Conservation (phyloP, 345 rosid species). For the Abelmoschus esculentus region DNA sequence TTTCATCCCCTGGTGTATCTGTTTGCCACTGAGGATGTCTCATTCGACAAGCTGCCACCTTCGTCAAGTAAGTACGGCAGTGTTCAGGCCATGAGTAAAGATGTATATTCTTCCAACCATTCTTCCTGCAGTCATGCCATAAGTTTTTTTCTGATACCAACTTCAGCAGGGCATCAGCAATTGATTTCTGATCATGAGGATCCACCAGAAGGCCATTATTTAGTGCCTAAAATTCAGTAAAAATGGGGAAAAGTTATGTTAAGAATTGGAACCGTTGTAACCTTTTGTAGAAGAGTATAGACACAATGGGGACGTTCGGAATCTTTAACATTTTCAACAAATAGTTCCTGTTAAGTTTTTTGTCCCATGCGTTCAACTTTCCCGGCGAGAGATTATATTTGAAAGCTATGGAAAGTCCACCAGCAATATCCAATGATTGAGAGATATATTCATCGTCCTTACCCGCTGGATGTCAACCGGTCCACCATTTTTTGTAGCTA, state of each 20-base stretch:
- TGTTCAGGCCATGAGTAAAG: conserved; percentile 98
- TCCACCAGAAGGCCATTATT: conserved; percentile 92
- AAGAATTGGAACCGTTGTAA: conserved; percentile 1
- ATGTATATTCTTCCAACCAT: conserved; percentile 95
- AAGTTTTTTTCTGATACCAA: conserved; percentile 85
- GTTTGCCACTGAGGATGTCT: conserved; percentile 96
- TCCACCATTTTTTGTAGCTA: conserved; percentile 95
- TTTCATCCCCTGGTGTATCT: conserved; percentile 66
- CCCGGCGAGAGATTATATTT: neutral
- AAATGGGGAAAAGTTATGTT: neutral
- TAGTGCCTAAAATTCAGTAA: conserved; percentile 45
- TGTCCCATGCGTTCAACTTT: neutral
- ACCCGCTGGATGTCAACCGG: conserved; percentile 90
- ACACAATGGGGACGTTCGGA: neutral
- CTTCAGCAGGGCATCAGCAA: conserved; percentile 82
- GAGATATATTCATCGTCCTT: conserved; percentile 5
- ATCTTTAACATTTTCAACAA: conserved; percentile 7
- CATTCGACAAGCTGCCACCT: conserved; percentile 87
- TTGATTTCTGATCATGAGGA: conserved; percentile 82
- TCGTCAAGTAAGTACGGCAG: conserved; percentile 89
- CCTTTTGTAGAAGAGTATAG: neutral
- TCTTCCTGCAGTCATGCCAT: conserved; percentile 79
- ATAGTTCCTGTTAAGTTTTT: neutral
- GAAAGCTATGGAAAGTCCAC: neutral
- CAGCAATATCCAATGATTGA: neutral